Evolutionary conservation across 169 alveolate genomes (phyloP), one percentile per base, ranked within the genome.

Genomic region (Plasmodium vivax): DNA sequence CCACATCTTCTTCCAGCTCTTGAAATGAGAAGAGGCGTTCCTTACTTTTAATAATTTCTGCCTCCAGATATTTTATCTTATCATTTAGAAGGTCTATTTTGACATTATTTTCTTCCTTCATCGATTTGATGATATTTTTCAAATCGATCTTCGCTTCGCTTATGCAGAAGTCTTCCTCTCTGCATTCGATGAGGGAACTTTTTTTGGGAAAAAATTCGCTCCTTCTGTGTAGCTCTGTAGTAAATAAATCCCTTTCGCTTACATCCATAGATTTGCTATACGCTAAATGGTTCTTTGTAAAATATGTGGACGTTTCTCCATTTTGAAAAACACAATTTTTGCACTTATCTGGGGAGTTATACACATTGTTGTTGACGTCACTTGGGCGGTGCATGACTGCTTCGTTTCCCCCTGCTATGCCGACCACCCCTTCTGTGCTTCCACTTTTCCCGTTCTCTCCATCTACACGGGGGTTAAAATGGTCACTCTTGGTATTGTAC

Each of bases 61-160:
- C 56, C 82, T 84, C 43, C 75, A 84, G 75, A 84, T 68, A 68
- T 84, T 71, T 84, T 71, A 84, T 84, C 75, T 54, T 71, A 43
- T 68, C 56, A 43, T 84, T 84, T 38, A 84, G 54, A 41, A 84
- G 51, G n/a, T 68, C 56, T 68, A 84, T 71, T 71, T 68, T 84
- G 74, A 84, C 71, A 84, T 84, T 68, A 71, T 84, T 68, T 84
- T 84, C 92, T 47, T 84, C 92, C 51, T 84, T 68, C 43, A 84
- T 38, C 14, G 75, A 68, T 38, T 84, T 62, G 27, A 84, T 84
- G 47, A 84, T 54, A 68, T 84, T 84, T 30, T 68, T 68, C 9
- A 84, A 38, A 38, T 84, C 34, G 27, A 84, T 68, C 74, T 68
- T 84, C 14, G 19, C 51, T 23, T 84, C 92, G 54, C 68, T 84